Evolutionary conservation across 2,329 filamentous ascomycete species (phyloP), one percentile per base, ranked within the genome.

Genomic region (Aspergillus versicolor): DNA sequence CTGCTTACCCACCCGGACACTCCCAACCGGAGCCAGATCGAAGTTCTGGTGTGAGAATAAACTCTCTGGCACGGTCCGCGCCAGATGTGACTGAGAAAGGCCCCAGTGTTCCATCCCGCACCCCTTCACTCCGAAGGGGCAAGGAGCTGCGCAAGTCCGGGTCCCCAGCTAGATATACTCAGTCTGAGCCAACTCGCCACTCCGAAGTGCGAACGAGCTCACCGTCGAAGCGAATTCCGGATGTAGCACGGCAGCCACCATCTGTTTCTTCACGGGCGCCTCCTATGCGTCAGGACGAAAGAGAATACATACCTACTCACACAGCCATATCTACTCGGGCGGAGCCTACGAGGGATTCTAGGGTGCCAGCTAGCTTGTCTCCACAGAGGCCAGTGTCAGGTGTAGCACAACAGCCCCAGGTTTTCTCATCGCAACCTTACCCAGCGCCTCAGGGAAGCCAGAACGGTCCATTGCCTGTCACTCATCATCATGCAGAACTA

Each of bases 21-120:
- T 22, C 53, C 37, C 41, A 47, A 12, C 44, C 48, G 12, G 57
- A 56, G 12, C 44, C 57, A 37, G 17, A 12, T 22, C 22, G 44
- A 32, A 30, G 21, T 41, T 15, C 42, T 43, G 46, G 24, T 13
- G 13, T 53, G 30, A 52, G 34, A 22, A 46, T 9, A n/a, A 17
- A 15, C 34, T 54, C 45, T 51, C 44, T 34, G 4, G 27, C 45
- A 19, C 49, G 22, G 13, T 40, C 32, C 9, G 13, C 37, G 22
- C 37, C 48, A 27, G 38, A 53, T 4, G 22, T 52, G 19, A 19
- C 47, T 22, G 44, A 52, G 8, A 50, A 27, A n/a, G 38, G 22
- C 40, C 48, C 49, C 22, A 41, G 41, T 41, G 34, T 19, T 11
- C 47, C 45, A 9, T 52, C 52, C 30, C 52, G 52, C 9, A 13